Percentiles rank a stretch among this genome's conserved stretches.
These are phyloP conservation scores for Choanephora cucurbitarum DNA, from an alignment of 371 early-diverging fungal species.

Conservation along the genomic window DNA sequence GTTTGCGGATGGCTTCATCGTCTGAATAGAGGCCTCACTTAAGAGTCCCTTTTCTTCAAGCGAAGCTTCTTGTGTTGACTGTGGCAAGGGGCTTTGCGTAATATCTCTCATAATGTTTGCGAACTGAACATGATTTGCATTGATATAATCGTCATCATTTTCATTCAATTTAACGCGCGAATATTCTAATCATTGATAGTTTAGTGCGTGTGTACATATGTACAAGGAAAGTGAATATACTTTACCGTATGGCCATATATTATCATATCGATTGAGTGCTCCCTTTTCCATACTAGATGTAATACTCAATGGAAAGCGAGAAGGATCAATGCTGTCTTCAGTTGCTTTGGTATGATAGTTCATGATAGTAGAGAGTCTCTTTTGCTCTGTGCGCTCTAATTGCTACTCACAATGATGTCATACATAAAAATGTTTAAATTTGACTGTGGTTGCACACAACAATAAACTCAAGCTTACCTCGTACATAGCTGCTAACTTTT, in stretches of 20 bases:
- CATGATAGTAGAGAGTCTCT: slow-evolving; percentile 54
- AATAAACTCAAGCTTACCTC: slow-evolving; percentile 19
- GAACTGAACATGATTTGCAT: slow-evolving; percentile 61
- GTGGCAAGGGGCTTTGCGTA: slow-evolving; percentile 1
- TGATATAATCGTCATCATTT: slow-evolving; percentile 76
- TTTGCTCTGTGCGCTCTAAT: slow-evolving; percentile 52
- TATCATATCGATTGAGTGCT: slow-evolving; percentile 67
- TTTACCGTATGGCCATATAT: slow-evolving; percentile 71
- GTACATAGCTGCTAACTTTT: slow-evolving; percentile 29
- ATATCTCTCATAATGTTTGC: slow-evolving; percentile 11
- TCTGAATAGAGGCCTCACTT: slow-evolving; percentile 20
- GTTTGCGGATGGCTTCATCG: slow-evolving; percentile 9
- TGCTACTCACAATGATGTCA: slow-evolving; percentile 31
- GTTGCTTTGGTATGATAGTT: slow-evolving; percentile 33
- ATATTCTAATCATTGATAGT: slow-evolving; percentile 39
- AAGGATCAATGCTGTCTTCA: slow-evolving; percentile 12
- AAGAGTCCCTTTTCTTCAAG: slow-evolving; percentile 15
- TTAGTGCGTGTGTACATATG: slow-evolving; percentile 49
- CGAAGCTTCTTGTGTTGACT: slow-evolving; percentile 8
- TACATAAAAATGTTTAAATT: slow-evolving; percentile 5
- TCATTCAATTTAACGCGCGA: slow-evolving; percentile 49
- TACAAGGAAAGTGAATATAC: slow-evolving; percentile 35
- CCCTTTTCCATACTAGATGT: slow-evolving; percentile 61
- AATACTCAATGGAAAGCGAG: slow-evolving; percentile 46
- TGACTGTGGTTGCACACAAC: not conserved